These are phyloP conservation scores for Colletotrichum theobromicola DNA, from an alignment of 2,329 filamentous ascomycete species.

Conservation along the genomic window DNA sequence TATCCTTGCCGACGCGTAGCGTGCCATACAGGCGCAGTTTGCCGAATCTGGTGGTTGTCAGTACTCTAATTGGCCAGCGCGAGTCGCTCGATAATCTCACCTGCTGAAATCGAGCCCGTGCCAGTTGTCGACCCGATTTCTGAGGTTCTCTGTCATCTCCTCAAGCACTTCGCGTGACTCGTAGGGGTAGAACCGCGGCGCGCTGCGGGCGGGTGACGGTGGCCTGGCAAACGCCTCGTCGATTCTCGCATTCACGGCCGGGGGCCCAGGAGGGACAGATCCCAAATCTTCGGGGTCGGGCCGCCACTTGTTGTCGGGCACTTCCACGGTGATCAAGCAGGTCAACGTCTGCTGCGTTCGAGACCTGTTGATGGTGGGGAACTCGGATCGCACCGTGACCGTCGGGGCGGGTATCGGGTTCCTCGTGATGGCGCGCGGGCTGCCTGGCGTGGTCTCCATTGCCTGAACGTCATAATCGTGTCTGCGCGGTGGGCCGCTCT, in stretches of 20 bases:
- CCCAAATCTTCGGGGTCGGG: constrained; percentile 83
- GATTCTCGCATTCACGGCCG: constrained; percentile 45
- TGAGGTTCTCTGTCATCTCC: constrained; percentile 84
- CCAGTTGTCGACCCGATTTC: constrained; percentile 95
- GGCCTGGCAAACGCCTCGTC: constrained; percentile 61
- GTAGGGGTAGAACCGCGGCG: constrained; percentile 70
- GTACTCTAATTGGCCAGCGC: constrained; percentile 18
- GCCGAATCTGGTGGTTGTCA: constrained; percentile 71
- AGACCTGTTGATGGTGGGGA: constrained; percentile 89
- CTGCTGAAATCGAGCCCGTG: constrained; percentile 91
- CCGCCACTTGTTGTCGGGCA: constrained; percentile 90
- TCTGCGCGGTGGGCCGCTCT: constrained; percentile 72
- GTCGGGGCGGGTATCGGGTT: constrained; percentile 90
- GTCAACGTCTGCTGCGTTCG: constrained; percentile 95
- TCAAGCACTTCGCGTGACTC: constrained; percentile 80
- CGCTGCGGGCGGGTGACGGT: constrained; percentile 64
- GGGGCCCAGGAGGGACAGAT: constrained; percentile 48
- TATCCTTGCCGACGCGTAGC: constrained; percentile 93
- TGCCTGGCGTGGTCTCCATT: constrained; percentile 86
- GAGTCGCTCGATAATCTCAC: constrained; percentile 42
- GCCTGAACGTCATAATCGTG: constrained; percentile 97
- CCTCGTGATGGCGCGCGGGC: constrained; percentile 72
- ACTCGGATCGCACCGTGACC: constrained; percentile 96
- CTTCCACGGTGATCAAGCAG: constrained; percentile 92
- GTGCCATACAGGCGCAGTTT: constrained; percentile 89